Evolutionary conservation across 352 stramenopile genomes (phyloP).

Genomic region (Aphanomyces cochlioides): DNA sequence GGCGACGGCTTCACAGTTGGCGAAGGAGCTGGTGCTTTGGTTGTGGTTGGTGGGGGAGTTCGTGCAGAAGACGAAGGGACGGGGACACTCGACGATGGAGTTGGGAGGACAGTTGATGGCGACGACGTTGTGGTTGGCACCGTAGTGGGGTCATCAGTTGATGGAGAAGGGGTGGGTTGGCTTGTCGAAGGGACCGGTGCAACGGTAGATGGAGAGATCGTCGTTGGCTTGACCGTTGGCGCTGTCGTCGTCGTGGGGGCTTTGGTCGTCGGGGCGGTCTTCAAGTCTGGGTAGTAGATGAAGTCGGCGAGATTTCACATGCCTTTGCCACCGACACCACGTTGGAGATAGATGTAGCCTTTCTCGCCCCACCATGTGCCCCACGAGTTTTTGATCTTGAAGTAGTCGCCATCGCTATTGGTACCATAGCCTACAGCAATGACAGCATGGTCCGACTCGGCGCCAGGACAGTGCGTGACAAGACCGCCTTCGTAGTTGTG

Average conservation of each 20-base stretch:
- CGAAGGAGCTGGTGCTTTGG: too few relatives aligned
- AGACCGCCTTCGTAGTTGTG: constrained; percentile 96
- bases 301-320: constrained; percentile 27
- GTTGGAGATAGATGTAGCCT: constrained; percentile 33
- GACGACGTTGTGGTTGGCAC: too few relatives aligned
- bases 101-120: too few relatives aligned
- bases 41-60: too few relatives aligned
- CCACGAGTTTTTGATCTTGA: constrained; percentile 38
- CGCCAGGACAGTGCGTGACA: constrained; percentile 69
- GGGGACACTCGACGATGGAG: too few relatives aligned
- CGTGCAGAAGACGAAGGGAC: too few relatives aligned
- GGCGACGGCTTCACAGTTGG: too few relatives aligned
- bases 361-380: constrained; percentile 34
- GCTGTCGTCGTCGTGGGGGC: background rate
- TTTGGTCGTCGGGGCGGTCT: background rate
- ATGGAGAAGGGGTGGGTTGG: too few relatives aligned
- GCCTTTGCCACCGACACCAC: constrained; percentile 23
- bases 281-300: constrained; percentile 9
- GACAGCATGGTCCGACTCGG: constrained; percentile 92
- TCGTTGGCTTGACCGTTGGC: too few relatives aligned
- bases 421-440: constrained; percentile 35
- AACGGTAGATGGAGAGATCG: too few relatives aligned
- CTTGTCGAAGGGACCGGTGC: too few relatives aligned
- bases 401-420: constrained; percentile 19
- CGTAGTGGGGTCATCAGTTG: too few relatives aligned